Evolutionary conservation across 2,329 filamentous ascomycete genomes (phyloP).

Genomic region (Beauveria sp.): DNA sequence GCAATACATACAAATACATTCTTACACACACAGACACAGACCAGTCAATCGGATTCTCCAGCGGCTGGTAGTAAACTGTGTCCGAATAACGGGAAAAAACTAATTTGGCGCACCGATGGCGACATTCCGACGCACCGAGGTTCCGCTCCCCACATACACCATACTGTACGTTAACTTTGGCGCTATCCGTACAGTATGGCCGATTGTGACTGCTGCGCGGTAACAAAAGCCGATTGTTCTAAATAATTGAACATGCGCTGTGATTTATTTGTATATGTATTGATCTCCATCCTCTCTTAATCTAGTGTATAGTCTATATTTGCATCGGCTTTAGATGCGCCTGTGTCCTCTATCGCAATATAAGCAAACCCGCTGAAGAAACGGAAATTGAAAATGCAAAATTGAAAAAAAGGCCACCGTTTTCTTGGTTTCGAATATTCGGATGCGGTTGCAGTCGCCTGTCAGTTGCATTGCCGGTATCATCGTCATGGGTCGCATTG

Average conservation of each 20-base stretch:
- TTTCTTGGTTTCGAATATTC: neutral
- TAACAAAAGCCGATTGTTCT: neutral
- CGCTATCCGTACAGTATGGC: neutral
- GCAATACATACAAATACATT: neutral
- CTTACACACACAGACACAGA: neutral
- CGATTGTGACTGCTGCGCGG: neutral
- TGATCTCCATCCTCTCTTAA: neutral
- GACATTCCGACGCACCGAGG: slow-evolving; percentile 15
- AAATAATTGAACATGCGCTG: neutral
- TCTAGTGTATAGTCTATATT: neutral
- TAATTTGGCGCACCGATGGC: slow-evolving; percentile 16
- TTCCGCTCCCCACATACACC: slow-evolving; percentile 1
- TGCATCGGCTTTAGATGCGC: neutral
- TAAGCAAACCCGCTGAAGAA: neutral
- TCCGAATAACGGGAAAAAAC: slow-evolving; percentile 1
- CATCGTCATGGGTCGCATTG: neutral
- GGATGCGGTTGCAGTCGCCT: too few species aligned
- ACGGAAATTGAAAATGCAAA: neutral
- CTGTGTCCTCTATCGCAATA: neutral
- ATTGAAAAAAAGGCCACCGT: neutral
- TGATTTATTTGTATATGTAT: neutral
- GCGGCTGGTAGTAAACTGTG: neutral
- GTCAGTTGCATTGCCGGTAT: neutral
- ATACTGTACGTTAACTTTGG: neutral
- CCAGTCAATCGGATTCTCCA: neutral